These are phyloP conservation scores for Aspergillus felis DNA, from an alignment of 2,329 filamentous ascomycete species.

Conservation along the genomic window DNA sequence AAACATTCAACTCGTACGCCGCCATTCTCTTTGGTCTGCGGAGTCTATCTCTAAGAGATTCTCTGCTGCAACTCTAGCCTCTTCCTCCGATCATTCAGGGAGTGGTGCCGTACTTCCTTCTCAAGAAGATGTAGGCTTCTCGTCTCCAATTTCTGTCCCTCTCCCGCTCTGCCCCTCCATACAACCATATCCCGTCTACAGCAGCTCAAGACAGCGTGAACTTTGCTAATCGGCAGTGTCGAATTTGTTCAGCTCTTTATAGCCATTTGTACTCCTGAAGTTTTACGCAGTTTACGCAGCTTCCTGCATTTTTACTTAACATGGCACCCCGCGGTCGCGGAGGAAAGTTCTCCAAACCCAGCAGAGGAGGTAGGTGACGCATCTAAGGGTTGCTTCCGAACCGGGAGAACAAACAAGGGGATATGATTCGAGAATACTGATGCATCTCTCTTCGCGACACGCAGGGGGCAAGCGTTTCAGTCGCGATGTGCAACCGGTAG, in stretches of 20 bases:
- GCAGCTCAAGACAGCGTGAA: not conserved
- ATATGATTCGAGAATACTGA: not conserved
- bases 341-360: slow-evolving; percentile 93
- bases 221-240: not conserved
- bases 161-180: not conserved
- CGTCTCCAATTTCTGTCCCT: not conserved
- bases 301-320: not conserved
- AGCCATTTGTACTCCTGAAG: not conserved
- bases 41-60: not conserved
- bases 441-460: not conserved
- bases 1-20: not conserved
- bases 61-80: not conserved
- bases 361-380: slow-evolving; percentile 69
- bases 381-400: not conserved
- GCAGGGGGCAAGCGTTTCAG: slow-evolving; percentile 94
- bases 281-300: not conserved
- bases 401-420: not conserved
- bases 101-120: not conserved
- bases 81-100: not conserved
- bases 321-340: slow-evolving; percentile 67
- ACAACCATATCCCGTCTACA: not conserved
- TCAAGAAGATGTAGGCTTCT: not conserved
- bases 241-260: not conserved
- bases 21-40: not conserved
- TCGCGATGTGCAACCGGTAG: slow-evolving; percentile 79